Base-by-base conservation (phyloP, 108 stramenopile genomes). In the Cyclotella choctawhatcheeana region DNA sequence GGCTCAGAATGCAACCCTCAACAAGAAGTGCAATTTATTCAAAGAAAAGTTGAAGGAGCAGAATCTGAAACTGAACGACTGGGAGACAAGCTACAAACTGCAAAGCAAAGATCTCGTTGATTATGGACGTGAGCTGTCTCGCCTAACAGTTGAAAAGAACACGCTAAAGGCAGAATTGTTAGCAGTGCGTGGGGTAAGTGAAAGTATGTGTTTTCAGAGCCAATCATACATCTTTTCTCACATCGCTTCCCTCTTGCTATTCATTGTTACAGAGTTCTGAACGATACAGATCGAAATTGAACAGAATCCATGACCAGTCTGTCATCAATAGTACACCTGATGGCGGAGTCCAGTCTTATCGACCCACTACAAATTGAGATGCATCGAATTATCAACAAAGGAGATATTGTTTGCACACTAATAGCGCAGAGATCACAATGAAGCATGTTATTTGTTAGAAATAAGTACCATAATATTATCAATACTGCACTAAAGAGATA, bases 61-160 rank as follows among this genome's bases (percentile, higher is more conserved):
- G 12, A 67, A 61, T 43, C 35, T 56, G 16, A 60, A 67, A 37
- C 40, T 66, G 21, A 21, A 64, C 33, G 64, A 58, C 17, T 75
- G 74, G 74, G 74, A 75, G 31, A 44, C 43, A 16, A 67, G 66
- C 37, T 53, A 75, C 59, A 67, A 67, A 18, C 16, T 59, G 32
- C 74, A 75, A 29, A 53, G 30, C 32, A 24, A 75, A 25, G 74
- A 75, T 33, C 44, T 64, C 5, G 63, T 64, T 48, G 44, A 64
- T 30, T 64, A 64, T 47, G 63, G 63, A 8, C 63, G 63, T 47
- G 63, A 64, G 21, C 29, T 64, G 2, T 64, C 44, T 2, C 63
- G 63, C n/a, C 44, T 64, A 0, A 64, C 35, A 8, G 44, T 27
- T 17, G 27, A 35, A 30, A 35, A 33, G 18, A 64, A 64, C 16